A percentile compares a stretch with the other conserved stretches of the same genome.
These are phyloP conservation scores for Penstemon eatonii DNA, from an alignment of 257 asterid genomes.

Conservation along the genomic window DNA sequence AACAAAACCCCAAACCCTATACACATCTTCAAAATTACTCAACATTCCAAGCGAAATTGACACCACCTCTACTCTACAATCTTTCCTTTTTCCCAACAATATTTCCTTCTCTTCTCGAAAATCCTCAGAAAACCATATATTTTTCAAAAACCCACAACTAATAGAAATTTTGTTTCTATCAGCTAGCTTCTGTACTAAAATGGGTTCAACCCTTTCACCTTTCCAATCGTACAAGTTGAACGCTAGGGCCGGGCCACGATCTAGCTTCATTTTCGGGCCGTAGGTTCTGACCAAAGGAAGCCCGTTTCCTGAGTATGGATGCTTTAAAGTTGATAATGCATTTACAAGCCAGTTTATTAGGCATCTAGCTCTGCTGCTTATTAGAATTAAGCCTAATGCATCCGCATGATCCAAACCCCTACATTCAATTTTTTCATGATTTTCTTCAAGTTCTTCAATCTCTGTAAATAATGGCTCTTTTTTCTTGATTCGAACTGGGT, in stretches of 20 bases:
- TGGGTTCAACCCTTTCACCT: slow-evolving; percentile 67
- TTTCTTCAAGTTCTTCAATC: slow-evolving; percentile 27
- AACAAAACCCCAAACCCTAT: slow-evolving; percentile 69
- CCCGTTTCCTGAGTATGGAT: slow-evolving; percentile 65
- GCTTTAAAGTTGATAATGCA: slow-evolving; percentile 56
- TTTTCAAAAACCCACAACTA: slow-evolving; percentile 50
- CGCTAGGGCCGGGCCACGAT: slow-evolving; percentile 64
- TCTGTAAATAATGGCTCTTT: slow-evolving; percentile 29
- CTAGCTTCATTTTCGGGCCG: slow-evolving; percentile 64
- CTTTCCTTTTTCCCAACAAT: slow-evolving; percentile 29
- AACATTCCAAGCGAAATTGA: slow-evolving; percentile 55
- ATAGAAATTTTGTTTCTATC: slow-evolving; percentile 66
- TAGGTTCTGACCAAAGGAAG: slow-evolving; percentile 45
- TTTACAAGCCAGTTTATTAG: slow-evolving; percentile 68
- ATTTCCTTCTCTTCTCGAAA: slow-evolving; percentile 38
- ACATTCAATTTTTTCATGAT: slow-evolving; percentile 30
- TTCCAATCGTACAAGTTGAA: slow-evolving; percentile 87
- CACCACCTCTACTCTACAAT: slow-evolving; percentile 45
- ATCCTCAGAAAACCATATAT: slow-evolving; percentile 48
- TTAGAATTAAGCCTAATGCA: slow-evolving; percentile 54
- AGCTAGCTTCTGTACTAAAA: slow-evolving; percentile 73
- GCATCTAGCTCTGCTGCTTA: slow-evolving; percentile 56
- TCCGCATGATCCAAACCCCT: slow-evolving; percentile 79
- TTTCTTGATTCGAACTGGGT: slow-evolving; percentile 19
- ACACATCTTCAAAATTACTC: slow-evolving; percentile 69